A percentile compares a stretch with the other conserved stretches of the same genome.
Evolutionary conservation across 2,329 filamentous ascomycete genomes (phyloP).

Genomic region (Purpureocillium lavendulum): DNA sequence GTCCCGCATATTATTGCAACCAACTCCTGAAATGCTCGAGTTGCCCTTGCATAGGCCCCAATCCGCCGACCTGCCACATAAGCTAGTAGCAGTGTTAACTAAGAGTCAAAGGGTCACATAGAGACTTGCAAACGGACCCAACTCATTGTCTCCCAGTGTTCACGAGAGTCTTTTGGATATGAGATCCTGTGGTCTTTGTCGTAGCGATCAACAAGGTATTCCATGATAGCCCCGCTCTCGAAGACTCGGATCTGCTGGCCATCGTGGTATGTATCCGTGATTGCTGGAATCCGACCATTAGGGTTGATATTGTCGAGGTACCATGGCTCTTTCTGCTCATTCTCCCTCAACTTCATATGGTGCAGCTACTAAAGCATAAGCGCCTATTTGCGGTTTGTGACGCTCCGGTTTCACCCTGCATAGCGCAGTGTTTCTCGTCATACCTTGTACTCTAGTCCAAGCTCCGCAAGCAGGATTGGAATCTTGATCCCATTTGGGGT

Average conservation of each 20-base stretch:
- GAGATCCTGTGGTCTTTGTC: slow-evolving; percentile 76
- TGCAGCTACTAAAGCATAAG: slow-evolving; percentile 30
- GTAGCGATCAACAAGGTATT: slow-evolving; percentile 79
- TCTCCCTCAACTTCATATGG: slow-evolving; percentile 62
- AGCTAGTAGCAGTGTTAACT: slow-evolving; percentile 35
- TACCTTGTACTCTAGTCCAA: slow-evolving; percentile 73
- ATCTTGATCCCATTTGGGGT: slow-evolving; percentile 90
- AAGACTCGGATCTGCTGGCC: slow-evolving; percentile 69
- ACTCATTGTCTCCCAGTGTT: slow-evolving; percentile 72
- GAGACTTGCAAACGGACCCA: slow-evolving; percentile 62
- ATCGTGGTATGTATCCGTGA: slow-evolving; percentile 76
- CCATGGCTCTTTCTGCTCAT: slow-evolving; percentile 78
- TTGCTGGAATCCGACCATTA: slow-evolving; percentile 82
- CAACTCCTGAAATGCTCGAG: slow-evolving; percentile 71
- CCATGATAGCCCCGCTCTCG: slow-evolving; percentile 75
- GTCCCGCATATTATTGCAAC: no score
- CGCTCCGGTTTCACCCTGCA: no score
- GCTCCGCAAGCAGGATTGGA: slow-evolving; percentile 78
- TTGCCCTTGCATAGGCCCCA: slow-evolving; percentile 76
- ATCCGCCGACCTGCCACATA: slow-evolving; percentile 70
- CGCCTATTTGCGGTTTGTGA: no score
- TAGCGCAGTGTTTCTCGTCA: no score
- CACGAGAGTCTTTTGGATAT: slow-evolving; percentile 62
- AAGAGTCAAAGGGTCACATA: no score
- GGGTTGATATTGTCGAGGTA: slow-evolving; percentile 90